Conservation (phyloP, 257 asterid genomes). For the Euphrasia confusa region DNA sequence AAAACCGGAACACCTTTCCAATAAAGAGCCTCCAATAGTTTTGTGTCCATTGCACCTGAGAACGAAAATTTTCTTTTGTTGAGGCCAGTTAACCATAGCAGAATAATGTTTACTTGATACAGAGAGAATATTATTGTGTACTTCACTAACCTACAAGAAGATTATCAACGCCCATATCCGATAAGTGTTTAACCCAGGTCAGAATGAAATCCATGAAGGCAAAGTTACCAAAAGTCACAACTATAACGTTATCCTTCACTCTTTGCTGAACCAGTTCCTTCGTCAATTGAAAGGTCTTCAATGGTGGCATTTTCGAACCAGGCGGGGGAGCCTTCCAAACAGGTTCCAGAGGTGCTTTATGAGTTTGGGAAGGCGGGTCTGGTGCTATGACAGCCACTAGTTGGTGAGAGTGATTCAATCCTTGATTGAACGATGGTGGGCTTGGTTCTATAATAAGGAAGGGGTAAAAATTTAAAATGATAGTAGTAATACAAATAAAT, state of each 20-base stretch:
- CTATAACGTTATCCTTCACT: conserved; percentile 63
- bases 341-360: conserved; percentile 38
- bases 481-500: not conserved
- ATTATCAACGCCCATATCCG: conserved; percentile 80
- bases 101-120: conserved; percentile 12
- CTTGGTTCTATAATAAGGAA: conserved; percentile 20
- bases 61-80: conserved; percentile 13
- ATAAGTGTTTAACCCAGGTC: conserved; percentile 93
- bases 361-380: conserved; percentile 26
- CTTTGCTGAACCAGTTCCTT: conserved; percentile 75
- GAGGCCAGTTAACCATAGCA: conserved; percentile 21
- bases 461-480: too few species aligned
- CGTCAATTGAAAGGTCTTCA: conserved; percentile 62
- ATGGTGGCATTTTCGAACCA: conserved; percentile 83
- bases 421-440: conserved; percentile 34
- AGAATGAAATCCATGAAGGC: conserved; percentile 98
- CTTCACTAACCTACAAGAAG: conserved; percentile 78
- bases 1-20: conserved; percentile 97
- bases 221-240: conserved; percentile 91
- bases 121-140: not conserved
- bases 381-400: conserved; percentile 25
- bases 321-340: conserved; percentile 75
- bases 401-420: conserved; percentile 39
- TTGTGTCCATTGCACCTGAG: conserved; percentile 98
- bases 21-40: conserved; percentile 84